phyloP scores from a whole-genome alignment of 495 filamentous ascomycete genomes.

The Daldinia caldariorum region DNA sequence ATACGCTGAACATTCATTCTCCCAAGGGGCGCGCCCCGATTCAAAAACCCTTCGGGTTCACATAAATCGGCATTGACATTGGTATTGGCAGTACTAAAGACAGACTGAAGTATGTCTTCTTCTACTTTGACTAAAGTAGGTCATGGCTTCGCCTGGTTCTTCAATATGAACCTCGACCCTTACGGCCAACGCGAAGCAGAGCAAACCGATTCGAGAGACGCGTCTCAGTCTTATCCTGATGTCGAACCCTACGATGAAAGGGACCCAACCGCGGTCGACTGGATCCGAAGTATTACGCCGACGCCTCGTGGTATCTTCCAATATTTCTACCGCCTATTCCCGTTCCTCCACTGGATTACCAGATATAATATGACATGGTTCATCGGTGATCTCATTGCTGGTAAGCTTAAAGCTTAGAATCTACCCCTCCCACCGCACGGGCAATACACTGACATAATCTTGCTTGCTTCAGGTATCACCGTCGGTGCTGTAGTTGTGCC shows the following conservation, averaged over 20 bases:
- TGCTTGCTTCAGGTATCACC: slow-evolving; percentile 48
- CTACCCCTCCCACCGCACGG: slow-evolving; percentile 1
- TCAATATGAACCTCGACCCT: slow-evolving; percentile 39
- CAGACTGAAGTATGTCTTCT: slow-evolving; percentile 41
- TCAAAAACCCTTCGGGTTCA: slow-evolving; percentile 9
- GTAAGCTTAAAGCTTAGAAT: slow-evolving; percentile 46
- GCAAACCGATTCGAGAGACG: slow-evolving; percentile 26
- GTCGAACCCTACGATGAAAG: slow-evolving; percentile 38
- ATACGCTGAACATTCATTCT: neutral
- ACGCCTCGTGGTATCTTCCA: slow-evolving; percentile 32
- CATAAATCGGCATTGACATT: slow-evolving; percentile 2
- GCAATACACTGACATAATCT: slow-evolving; percentile 43
- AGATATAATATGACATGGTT: slow-evolving; percentile 64
- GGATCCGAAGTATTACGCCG: slow-evolving; percentile 36
- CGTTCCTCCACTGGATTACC: slow-evolving; percentile 62
- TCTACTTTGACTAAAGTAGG: slow-evolving; percentile 32
- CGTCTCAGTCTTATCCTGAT: slow-evolving; percentile 34
- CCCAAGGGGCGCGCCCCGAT: slow-evolving; percentile 20
- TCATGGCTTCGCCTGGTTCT: slow-evolving; percentile 43
- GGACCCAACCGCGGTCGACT: slow-evolving; percentile 32
- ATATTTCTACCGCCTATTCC: slow-evolving; percentile 47
- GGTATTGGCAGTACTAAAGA: slow-evolving; percentile 7
- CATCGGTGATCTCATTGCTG: slow-evolving; percentile 58
- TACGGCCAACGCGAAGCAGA: slow-evolving; percentile 36
- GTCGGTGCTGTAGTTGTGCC: slow-evolving; percentile 63